Conservation (phyloP, 306 rosid species). For the Vachellia pachyceras region DNA sequence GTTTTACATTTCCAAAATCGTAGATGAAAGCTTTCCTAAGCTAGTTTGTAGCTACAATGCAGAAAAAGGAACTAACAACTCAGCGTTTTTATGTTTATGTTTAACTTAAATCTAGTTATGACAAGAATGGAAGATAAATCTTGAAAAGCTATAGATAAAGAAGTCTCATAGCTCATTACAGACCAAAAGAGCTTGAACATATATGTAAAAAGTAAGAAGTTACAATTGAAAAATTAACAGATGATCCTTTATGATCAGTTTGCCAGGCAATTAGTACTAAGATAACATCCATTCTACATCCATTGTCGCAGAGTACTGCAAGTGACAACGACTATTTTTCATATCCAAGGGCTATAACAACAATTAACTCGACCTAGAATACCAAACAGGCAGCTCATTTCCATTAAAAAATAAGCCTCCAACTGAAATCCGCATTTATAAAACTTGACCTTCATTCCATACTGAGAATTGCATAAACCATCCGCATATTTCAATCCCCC, state of each 20-base stretch:
- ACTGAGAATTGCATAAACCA: not conserved
- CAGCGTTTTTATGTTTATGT: not conserved
- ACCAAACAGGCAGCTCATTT: not conserved
- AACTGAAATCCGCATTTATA: not conserved
- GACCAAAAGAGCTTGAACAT: not conserved
- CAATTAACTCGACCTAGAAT: not conserved
- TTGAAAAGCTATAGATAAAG: not conserved
- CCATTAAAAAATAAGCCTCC: not conserved
- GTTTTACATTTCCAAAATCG: not conserved
- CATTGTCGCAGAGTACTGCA: not conserved
- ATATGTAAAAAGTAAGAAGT: not conserved
- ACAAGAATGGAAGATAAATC: slow-evolving; percentile 3
- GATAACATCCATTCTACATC: slow-evolving; percentile 1
- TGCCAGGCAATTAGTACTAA: not conserved
- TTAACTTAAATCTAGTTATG: not conserved
- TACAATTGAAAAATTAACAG: not conserved
- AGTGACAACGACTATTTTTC: not conserved
- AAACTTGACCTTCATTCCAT: not conserved
- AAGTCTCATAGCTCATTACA: not conserved
- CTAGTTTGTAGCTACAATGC: not conserved
- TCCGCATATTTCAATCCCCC: not conserved
- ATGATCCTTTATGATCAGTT: not conserved
- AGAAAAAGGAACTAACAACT: slow-evolving; percentile 1
- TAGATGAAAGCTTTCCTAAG: not conserved
- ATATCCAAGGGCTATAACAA: not conserved